These are phyloP conservation scores for Plasmodium coatneyi DNA, from an alignment of 169 alveolate genomes.

Conservation along the genomic window DNA sequence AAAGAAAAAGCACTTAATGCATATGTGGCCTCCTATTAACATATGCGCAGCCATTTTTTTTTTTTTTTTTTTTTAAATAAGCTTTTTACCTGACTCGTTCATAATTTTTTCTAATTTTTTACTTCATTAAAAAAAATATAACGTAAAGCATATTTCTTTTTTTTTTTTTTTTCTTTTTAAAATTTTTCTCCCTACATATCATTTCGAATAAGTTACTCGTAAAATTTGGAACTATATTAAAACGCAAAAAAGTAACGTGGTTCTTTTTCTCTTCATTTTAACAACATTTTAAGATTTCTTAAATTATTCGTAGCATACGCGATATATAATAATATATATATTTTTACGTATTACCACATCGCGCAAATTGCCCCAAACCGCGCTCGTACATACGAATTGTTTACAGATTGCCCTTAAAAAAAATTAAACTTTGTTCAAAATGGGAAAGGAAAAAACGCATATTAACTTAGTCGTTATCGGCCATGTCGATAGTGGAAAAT, in stretches of 20 bases:
- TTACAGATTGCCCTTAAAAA: no score
- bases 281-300: not conserved
- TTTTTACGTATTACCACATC: not conserved
- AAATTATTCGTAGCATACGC: not conserved
- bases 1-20: not conserved
- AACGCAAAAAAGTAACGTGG: not conserved
- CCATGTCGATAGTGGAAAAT: slow-evolving; percentile 98
- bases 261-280: slow-evolving; percentile 1
- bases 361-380: not conserved
- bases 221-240: not conserved
- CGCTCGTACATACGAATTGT: not conserved
- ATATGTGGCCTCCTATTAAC: not conserved
- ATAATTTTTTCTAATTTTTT: no score
- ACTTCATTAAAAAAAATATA: not conserved
- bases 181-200: not conserved
- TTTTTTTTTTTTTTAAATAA: no score
- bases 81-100: not conserved
- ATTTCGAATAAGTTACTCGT: not conserved
- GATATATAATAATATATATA: slow-evolving; percentile 6
- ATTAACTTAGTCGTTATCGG: slow-evolving; percentile 96
- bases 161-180: no score
- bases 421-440: slow-evolving; percentile 34
- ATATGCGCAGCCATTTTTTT: not conserved
- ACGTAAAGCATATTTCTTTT: not conserved
- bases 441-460: slow-evolving; percentile 93